Conservation (phyloP, 306 rosid genomes). For the Elaeagnus macrophylla region DNA sequence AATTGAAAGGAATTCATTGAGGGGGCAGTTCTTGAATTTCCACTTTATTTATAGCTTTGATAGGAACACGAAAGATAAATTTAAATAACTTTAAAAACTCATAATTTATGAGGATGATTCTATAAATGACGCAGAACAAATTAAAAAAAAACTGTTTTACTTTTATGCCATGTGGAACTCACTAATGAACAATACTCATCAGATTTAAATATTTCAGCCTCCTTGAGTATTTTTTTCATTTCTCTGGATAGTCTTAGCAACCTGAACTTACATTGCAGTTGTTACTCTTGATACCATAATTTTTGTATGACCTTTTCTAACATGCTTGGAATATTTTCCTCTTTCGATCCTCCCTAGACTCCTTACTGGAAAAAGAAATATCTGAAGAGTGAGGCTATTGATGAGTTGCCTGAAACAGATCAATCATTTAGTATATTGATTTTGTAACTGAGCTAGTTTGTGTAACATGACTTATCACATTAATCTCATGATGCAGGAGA, state of each 20-base stretch:
- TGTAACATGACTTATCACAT: slow-evolving; percentile 22
- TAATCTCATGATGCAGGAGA: slow-evolving; percentile 70
- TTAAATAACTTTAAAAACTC: too few species aligned
- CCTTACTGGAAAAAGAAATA: too few species aligned
- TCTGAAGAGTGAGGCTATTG: background rate
- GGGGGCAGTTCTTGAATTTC: slow-evolving; percentile 2
- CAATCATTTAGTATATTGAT: slow-evolving; percentile 13
- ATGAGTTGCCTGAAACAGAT: background rate
- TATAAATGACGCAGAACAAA: background rate
- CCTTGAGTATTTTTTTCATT: too few species aligned
- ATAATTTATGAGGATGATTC: background rate
- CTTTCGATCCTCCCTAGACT: too few species aligned
- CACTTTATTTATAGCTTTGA: background rate
- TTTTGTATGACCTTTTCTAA: too few species aligned
- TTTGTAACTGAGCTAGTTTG: slow-evolving; percentile 21
- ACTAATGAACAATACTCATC: background rate
- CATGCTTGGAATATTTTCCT: too few species aligned
- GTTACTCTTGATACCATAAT: too few species aligned
- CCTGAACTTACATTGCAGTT: too few species aligned
- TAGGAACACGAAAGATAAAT: background rate
- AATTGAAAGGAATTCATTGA: slow-evolving; percentile 9
- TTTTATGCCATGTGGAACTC: background rate
- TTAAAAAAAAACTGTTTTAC: background rate
- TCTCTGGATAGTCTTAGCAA: too few species aligned
- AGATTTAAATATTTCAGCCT: too few species aligned